Percentiles rank a stretch among this genome's conserved stretches.
These are phyloP conservation scores for Jaltomata sinuosa DNA, from an alignment of 257 asterid species.

Conservation along the genomic window DNA sequence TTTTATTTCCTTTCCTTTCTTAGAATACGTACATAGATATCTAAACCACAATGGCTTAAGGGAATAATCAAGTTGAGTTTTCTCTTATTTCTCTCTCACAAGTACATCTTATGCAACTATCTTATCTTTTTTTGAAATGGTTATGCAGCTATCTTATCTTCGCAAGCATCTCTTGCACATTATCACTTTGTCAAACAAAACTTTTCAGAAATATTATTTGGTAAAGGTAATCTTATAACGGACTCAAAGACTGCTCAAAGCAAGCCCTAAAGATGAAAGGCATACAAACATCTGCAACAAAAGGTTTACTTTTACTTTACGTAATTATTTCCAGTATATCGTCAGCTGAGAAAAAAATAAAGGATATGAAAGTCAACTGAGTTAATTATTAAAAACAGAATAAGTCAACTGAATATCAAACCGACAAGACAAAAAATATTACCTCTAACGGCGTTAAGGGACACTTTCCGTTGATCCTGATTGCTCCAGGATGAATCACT, in stretches of 20 bases:
- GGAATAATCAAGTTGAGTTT: neutral
- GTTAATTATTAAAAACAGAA: neutral
- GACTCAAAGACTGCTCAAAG: neutral
- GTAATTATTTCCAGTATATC: neutral
- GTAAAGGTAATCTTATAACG: neutral
- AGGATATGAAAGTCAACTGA: neutral
- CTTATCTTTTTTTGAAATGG: neutral
- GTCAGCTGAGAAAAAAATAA: neutral
- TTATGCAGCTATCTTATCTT: neutral
- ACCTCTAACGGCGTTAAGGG: constrained; percentile 99
- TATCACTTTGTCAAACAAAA: neutral
- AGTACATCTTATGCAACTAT: neutral
- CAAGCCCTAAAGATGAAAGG: neutral
- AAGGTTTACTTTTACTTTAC: neutral
- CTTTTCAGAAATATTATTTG: neutral
- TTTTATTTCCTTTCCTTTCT: neutral
- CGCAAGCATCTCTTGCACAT: neutral
- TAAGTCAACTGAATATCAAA: neutral
- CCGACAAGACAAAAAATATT: neutral
- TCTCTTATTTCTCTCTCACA: neutral
- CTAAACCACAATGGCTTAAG: neutral
- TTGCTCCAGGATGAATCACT: constrained; percentile 83
- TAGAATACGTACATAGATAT: neutral
- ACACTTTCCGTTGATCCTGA: constrained; percentile 84
- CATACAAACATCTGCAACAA: neutral